phyloP scores from a whole-genome alignment of 495 filamentous ascomycete species.

The Aspergillus ostianus region DNA sequence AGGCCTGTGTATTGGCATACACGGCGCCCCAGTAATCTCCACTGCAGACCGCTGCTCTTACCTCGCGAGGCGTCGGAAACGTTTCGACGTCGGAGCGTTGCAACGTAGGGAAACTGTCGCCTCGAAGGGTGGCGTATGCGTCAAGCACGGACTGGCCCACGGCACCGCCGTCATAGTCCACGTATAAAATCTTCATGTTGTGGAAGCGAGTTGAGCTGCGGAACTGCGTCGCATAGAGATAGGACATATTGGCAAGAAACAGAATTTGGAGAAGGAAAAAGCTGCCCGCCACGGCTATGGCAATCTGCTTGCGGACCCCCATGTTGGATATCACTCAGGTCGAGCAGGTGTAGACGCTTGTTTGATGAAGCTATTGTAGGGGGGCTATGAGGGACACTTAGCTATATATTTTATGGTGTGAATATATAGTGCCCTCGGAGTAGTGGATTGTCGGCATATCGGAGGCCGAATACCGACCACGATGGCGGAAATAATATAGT shows the following conservation, averaged over 20 bases:
- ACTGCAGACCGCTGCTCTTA: conserved; percentile 33
- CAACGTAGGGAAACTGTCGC: conserved; percentile 32
- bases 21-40: conserved; percentile 40
- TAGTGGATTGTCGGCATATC: background rate
- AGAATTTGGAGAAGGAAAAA: conserved; percentile 18
- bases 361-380: too few species aligned
- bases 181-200: conserved; percentile 36
- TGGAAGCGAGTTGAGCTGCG: conserved; percentile 28
- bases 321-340: background rate
- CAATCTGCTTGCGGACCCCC: background rate
- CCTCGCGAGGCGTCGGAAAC: conserved; percentile 19
- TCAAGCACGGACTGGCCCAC: conserved; percentile 35
- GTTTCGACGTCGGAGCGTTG: conserved; percentile 16
- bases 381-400: too few species aligned
- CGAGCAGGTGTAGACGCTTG: too few species aligned
- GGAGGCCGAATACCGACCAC: background rate
- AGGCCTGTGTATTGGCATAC: conserved; percentile 30
- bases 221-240: conserved; percentile 35
- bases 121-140: conserved; percentile 34
- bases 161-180: conserved; percentile 46
- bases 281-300: background rate
- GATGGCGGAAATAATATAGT: background rate
- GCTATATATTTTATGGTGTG: too few species aligned
- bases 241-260: conserved; percentile 37
- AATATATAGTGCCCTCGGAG: too few species aligned